Base-by-base conservation (phyloP, 225 moss, liverwort and hornwort genomes). In the Sphagnum contortum region DNA sequence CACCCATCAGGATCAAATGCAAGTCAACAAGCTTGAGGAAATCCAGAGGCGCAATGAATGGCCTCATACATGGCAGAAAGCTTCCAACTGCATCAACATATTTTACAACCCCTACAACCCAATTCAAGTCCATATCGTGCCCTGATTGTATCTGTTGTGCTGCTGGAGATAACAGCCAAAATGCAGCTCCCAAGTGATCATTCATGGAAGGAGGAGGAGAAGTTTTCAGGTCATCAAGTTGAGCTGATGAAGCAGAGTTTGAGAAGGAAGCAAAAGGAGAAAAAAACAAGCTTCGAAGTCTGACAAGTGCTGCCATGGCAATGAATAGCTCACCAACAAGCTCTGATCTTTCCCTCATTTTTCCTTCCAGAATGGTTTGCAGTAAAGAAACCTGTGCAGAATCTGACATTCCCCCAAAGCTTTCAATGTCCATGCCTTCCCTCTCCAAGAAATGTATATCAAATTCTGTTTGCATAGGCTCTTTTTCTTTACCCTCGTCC, bases 241-340 rank as follows among this genome's bases (percentile, higher is more conserved):
- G 46, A 12, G 68, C 59, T 48, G 57, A 62, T 11, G 44, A 3
- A 45, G 45, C 51, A 4, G 72, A 62, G 46, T 4, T 57, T 14
- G 44, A 9, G 10, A 71, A 63, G 46, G 69, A 67, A 12, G 87
- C 73, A 59, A 76, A 83, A 8, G 87, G 87, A 62, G 87, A 80
- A 64, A 29, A 61, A 72, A 83, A 80, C 67, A 87, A 68, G 64
- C 82, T 80, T 62, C 86, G 86, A 45, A 95, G 62, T 68, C 78
- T 91, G 50, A 92, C 66, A 59, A 84, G 53, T 46, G 83, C 91
- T 44, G 88, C 91, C 70, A 81, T 55, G 66, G 91, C 84, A 79
- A 92, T 73, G 63, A 73, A 95, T 75, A 92, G 84, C 82, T 95
- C 91, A 57, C 94, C 91, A 47, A 95, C 80, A 5, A 90, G 65